phyloP scores from a whole-genome alignment of 345 rosid species.

The Citrus inodora region DNA sequence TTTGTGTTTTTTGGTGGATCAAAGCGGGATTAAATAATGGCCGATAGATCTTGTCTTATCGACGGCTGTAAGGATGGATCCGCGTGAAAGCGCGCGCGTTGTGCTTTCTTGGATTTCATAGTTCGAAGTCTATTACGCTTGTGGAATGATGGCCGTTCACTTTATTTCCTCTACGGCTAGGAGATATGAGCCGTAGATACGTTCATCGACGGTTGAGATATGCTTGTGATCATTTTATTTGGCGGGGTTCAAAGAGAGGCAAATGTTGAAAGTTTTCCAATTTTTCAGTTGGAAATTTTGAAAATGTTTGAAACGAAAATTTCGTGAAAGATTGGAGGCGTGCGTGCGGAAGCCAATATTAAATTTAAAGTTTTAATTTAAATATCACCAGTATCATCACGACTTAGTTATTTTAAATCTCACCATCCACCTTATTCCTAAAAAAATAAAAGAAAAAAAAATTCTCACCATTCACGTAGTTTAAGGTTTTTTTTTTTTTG shows the following conservation, averaged over 20 bases:
- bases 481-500: too few relatives aligned
- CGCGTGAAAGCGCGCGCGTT: background rate
- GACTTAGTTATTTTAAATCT: too few relatives aligned
- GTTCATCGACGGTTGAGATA: background rate
- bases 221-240: background rate
- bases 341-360: background rate
- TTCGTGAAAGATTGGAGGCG: background rate
- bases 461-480: too few relatives aligned
- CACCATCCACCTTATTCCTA: too few relatives aligned
- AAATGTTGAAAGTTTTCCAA: background rate
- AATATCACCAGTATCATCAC: too few relatives aligned
- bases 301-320: background rate
- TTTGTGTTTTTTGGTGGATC: background rate
- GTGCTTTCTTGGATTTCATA: background rate
- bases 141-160: background rate
- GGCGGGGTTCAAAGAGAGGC: conserved; percentile 4
- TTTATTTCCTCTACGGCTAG: background rate
- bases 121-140: background rate
- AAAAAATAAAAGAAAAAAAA: too few relatives aligned
- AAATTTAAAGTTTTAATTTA: too few relatives aligned
- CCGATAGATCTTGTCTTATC: background rate
- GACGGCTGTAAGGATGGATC: background rate
- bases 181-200: conserved; percentile 2
- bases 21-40: background rate
- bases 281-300: background rate